Evolutionary conservation across 768 basidiomycete genomes (phyloP).

Genomic region (Mycena metata): DNA sequence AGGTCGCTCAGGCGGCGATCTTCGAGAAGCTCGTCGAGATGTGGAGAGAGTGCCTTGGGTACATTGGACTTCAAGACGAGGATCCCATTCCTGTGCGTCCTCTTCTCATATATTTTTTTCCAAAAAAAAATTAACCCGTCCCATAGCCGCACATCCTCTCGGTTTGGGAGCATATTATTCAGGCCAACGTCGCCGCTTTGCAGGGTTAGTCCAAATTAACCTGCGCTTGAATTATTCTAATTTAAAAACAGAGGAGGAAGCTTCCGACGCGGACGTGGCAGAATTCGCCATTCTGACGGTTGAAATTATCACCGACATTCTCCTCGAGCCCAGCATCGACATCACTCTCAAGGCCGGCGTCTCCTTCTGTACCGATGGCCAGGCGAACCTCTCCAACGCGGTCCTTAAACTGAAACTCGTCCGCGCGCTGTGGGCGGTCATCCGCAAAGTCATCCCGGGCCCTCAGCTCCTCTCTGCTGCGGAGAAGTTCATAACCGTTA

Average conservation of each 20-base stretch:
- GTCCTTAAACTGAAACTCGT: constrained; percentile 71
- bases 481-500: constrained; percentile 59
- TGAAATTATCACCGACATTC: constrained; percentile 62
- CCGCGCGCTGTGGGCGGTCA: constrained; percentile 68
- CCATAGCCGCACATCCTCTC: constrained; percentile 54
- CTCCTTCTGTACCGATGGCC: constrained; percentile 32
- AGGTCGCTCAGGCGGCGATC: constrained; percentile 66
- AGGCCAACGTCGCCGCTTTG: constrained; percentile 59
- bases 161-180: constrained; percentile 71
- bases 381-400: constrained; percentile 50
- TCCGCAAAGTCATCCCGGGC: constrained; percentile 58
- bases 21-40: constrained; percentile 65
- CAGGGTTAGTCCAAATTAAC: constrained; percentile 54
- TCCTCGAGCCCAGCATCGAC: constrained; percentile 62
- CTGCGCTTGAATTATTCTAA: background rate
- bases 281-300: constrained; percentile 58
- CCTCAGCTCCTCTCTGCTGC: constrained; percentile 58
- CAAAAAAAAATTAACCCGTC: constrained; percentile 9
- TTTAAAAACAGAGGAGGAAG: constrained; percentile 55
- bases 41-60: constrained; percentile 64
- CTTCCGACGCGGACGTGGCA: constrained; percentile 50
- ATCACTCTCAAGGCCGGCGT: constrained; percentile 48
- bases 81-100: constrained; percentile 64
- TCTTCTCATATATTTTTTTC: background rate
- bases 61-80: constrained; percentile 61